A percentile compares a stretch with the other conserved stretches of the same genome.
phyloP scores from a whole-genome alignment of 257 asterid species.

The Penstemon davidsonii region DNA sequence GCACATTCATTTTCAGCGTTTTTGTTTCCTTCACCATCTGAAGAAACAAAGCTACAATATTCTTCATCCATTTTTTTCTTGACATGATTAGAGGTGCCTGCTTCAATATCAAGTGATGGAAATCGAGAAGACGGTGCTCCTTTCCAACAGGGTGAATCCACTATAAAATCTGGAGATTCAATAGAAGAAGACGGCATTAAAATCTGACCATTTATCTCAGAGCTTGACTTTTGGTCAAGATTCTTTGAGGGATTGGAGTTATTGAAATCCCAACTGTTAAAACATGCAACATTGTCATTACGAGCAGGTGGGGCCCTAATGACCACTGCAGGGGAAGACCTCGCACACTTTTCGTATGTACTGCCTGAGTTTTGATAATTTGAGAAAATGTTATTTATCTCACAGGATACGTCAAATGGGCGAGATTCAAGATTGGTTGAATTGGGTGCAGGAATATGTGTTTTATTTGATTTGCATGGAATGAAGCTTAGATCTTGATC shows the following conservation, averaged over 20 bases:
- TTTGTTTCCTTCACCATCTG: slow-evolving; percentile 38
- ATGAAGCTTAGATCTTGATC: slow-evolving; percentile 41
- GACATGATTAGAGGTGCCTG: too few relatives aligned
- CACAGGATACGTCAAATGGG: slow-evolving; percentile 20
- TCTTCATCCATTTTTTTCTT: too few relatives aligned
- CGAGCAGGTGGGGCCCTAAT: slow-evolving; percentile 61
- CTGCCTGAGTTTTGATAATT: slow-evolving; percentile 33
- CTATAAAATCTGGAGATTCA: slow-evolving; percentile 54
- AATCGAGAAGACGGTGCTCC: slow-evolving; percentile 64
- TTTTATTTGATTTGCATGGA: slow-evolving; percentile 40
- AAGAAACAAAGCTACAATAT: background rate
- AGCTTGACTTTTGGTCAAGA: slow-evolving; percentile 29
- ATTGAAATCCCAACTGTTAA: background rate
- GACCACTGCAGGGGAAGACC: slow-evolving; percentile 69
- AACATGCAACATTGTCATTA: slow-evolving; percentile 34
- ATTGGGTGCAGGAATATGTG: slow-evolving; percentile 26
- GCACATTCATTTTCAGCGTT: slow-evolving; percentile 35
- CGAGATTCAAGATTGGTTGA: slow-evolving; percentile 40
- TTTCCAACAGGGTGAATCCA: slow-evolving; percentile 98
- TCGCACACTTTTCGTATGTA: slow-evolving; percentile 29
- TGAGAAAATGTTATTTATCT: slow-evolving; percentile 28
- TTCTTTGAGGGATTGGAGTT: slow-evolving; percentile 22
- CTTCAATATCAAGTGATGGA: slow-evolving; percentile 27
- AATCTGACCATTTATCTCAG: slow-evolving; percentile 17
- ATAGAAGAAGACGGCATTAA: slow-evolving; percentile 11